Percentiles rank a stretch among this genome's conserved stretches.
Conservation (phyloP, 148 eudicot species). For the Salicornia ramosissima region DNA sequence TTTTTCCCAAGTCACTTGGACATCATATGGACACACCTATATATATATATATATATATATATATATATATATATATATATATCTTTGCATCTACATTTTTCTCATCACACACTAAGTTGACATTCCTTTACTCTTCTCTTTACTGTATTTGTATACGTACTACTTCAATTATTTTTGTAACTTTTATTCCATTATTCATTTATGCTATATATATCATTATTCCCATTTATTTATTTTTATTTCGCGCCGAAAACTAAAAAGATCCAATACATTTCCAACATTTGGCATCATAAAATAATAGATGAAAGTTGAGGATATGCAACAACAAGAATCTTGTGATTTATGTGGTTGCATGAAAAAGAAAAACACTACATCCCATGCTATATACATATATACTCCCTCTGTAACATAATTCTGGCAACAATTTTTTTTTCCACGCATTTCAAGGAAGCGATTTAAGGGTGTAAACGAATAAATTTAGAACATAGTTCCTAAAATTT, state of each 20-base stretch:
- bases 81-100: too few relatives aligned
- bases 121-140: too few relatives aligned
- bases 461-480: too few relatives aligned
- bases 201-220: slow-evolving; percentile 20
- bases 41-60: too few relatives aligned
- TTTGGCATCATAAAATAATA: slow-evolving; percentile 7
- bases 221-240: background rate
- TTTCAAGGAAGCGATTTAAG: too few relatives aligned
- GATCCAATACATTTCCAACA: slow-evolving; percentile 15
- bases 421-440: too few relatives aligned
- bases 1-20: slow-evolving; percentile 6
- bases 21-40: background rate
- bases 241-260: background rate
- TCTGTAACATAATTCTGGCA: too few relatives aligned
- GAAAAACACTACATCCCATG: slow-evolving; percentile 21
- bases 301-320: background rate
- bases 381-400: too few relatives aligned
- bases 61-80: too few relatives aligned
- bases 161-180: slow-evolving; percentile 6
- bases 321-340: slow-evolving; percentile 16
- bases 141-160: background rate
- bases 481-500: too few relatives aligned
- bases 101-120: too few relatives aligned
- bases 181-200: background rate
- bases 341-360: background rate